Evolutionary conservation across 176 grass and related monocot species (phyloP).

Genomic region (Paspalum vaginatum): DNA sequence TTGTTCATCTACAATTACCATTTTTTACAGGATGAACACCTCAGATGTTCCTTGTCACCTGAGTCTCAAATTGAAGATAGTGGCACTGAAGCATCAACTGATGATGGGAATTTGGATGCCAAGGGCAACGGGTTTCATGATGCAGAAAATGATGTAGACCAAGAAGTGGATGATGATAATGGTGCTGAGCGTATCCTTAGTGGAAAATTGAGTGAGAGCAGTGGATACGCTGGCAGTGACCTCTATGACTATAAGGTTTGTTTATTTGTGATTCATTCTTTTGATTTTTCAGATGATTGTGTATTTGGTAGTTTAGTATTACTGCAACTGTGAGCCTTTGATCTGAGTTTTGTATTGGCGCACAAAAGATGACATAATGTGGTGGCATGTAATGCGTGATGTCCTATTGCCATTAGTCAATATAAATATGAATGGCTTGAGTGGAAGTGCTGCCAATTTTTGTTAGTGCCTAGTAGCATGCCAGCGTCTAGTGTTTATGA

Average conservation of each 20-base stretch:
- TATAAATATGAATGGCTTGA: background rate
- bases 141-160: slow-evolving; percentile 91
- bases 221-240: slow-evolving; percentile 90
- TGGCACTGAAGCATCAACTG: slow-evolving; percentile 81
- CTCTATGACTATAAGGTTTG: slow-evolving; percentile 96
- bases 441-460: slow-evolving; percentile 17
- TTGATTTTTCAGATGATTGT: slow-evolving; percentile 12
- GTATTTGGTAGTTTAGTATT: slow-evolving; percentile 15
- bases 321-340: background rate
- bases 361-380: background rate
- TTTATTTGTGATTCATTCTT: slow-evolving; percentile 24
- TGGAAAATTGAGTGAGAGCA: slow-evolving; percentile 98
- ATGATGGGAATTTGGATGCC: slow-evolving; percentile 67
- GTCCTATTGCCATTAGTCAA: slow-evolving; percentile 4
- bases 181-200: slow-evolving; percentile 80
- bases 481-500: slow-evolving; percentile 1
- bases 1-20: slow-evolving; percentile 26
- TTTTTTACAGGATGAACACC: slow-evolving; percentile 68
- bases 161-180: slow-evolving; percentile 75
- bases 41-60: slow-evolving; percentile 73
- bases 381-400: background rate
- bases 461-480: background rate
- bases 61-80: slow-evolving; percentile 91
- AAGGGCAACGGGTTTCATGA: slow-evolving; percentile 94
- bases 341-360: background rate